Evolutionary conservation across 2,329 filamentous ascomycete species (phyloP).

Genomic region (Cercospora sp.): DNA sequence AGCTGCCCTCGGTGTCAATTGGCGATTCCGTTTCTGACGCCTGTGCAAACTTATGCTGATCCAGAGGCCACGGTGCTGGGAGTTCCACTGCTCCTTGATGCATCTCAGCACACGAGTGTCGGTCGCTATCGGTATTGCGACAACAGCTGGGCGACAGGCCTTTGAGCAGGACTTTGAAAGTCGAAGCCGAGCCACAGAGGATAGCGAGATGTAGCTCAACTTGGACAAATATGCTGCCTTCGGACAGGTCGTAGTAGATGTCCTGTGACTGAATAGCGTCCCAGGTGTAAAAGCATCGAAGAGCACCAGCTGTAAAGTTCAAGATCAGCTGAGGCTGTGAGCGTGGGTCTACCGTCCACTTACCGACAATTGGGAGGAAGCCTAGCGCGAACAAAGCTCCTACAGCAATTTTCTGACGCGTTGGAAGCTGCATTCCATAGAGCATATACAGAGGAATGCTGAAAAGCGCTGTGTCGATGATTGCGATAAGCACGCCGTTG

Average conservation of each 20-base stretch:
- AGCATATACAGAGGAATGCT: constrained; percentile 20
- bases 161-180: constrained; percentile 22
- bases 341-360: neutral
- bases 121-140: constrained; percentile 2
- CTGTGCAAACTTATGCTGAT: constrained; percentile 3
- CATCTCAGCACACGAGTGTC: constrained; percentile 3
- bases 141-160: constrained; percentile 15
- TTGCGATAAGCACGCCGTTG: constrained; percentile 12
- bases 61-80: constrained; percentile 4
- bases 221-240: constrained; percentile 16
- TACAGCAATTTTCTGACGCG: constrained; percentile 17
- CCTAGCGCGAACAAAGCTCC: constrained; percentile 19
- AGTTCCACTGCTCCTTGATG: neutral
- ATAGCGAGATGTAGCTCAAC: constrained; percentile 24
- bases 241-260: constrained; percentile 15
- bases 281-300: constrained; percentile 24
- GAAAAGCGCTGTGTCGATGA: constrained; percentile 17
- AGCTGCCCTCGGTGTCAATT: constrained; percentile 1
- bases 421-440: constrained; percentile 13
- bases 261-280: constrained; percentile 12
- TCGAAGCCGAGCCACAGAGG: constrained; percentile 21
- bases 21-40: neutral
- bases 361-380: constrained; percentile 19
- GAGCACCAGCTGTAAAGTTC: constrained; percentile 13
- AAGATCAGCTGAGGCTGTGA: neutral